Conservation (phyloP, 768 basidiomycete species). For the Tylopilus sp. region DNA sequence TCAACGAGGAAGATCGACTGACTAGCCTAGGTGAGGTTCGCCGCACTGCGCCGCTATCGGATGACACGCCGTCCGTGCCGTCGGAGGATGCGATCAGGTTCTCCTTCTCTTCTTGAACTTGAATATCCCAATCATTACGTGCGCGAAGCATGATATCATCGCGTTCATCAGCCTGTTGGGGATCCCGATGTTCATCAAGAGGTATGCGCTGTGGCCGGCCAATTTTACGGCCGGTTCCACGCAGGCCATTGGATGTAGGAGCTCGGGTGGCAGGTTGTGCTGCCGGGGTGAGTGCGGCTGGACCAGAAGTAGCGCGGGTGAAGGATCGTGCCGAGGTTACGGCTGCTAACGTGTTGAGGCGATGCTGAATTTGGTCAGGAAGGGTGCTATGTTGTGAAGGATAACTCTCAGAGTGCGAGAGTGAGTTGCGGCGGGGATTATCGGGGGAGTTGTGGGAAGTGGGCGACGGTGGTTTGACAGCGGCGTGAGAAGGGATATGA, state of each 20-base stretch:
- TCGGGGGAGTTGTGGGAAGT: conserved; percentile 37
- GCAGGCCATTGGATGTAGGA: conserved; percentile 32
- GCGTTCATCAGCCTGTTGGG: conserved; percentile 29
- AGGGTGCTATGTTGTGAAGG: conserved; percentile 38
- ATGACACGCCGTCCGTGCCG: conserved; percentile 21
- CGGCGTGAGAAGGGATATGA: conserved; percentile 17
- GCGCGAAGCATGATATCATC: conserved; percentile 30
- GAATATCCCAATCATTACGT: conserved; percentile 29
- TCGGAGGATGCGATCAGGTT: conserved; percentile 31
- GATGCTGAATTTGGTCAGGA: conserved; percentile 30
- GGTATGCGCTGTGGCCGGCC: conserved; percentile 36
- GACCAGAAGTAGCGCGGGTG: conserved; percentile 64
- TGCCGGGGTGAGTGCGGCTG: conserved; percentile 36
- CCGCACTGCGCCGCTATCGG: conserved; percentile 20
- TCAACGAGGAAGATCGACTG: conserved; percentile 32
- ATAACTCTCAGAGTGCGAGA: conserved; percentile 67
- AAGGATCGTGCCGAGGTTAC: conserved; percentile 46
- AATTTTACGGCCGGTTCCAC: conserved; percentile 33
- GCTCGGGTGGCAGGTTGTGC: conserved; percentile 28
- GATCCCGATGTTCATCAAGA: conserved; percentile 34
- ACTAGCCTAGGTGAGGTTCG: conserved; percentile 27
- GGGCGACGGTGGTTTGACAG: conserved; percentile 32
- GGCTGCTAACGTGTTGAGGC: conserved; percentile 23
- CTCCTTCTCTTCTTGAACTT: conserved; percentile 40
- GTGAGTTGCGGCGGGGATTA: conserved; percentile 43